Conservation (phyloP, 2,329 filamentous ascomycete genomes). For the Gremmenia infestans region DNA sequence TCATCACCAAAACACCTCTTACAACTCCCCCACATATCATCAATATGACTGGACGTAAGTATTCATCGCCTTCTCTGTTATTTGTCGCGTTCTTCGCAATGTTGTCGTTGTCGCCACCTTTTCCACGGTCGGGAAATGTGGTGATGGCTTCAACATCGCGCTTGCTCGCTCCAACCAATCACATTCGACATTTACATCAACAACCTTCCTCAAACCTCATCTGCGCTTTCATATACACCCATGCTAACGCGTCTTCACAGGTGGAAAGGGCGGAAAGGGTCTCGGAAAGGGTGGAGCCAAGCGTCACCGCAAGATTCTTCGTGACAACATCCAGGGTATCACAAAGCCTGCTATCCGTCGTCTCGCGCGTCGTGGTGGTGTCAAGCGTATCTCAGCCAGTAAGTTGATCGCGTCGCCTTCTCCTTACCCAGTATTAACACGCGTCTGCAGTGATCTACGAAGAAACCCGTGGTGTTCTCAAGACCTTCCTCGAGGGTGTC, state of each 20-base stretch:
- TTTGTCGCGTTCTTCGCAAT: background rate
- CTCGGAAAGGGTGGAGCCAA: slow-evolving; percentile 98
- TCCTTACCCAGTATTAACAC: background rate
- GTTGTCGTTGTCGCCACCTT: slow-evolving; percentile 16
- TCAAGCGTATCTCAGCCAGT: slow-evolving; percentile 99
- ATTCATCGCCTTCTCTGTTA: slow-evolving; percentile 3
- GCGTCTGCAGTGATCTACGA: slow-evolving; percentile 10
- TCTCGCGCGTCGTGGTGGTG: slow-evolving; percentile 98
- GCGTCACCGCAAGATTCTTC: slow-evolving; percentile 98
- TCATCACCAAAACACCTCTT: slow-evolving; percentile 9
- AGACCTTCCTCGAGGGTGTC: slow-evolving; percentile 79
- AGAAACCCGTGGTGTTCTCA: slow-evolving; percentile 75
- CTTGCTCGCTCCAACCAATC: slow-evolving; percentile 15
- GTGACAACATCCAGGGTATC: slow-evolving; percentile 99
- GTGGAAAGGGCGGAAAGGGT: slow-evolving; percentile 74
- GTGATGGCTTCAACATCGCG: slow-evolving; percentile 16
- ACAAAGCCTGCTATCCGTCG: slow-evolving; percentile 97
- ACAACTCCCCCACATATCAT: slow-evolving; percentile 28
- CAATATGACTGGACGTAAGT: slow-evolving; percentile 58
- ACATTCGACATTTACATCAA: slow-evolving; percentile 7
- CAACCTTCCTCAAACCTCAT: background rate
- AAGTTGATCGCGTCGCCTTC: slow-evolving; percentile 28
- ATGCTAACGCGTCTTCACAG: slow-evolving; percentile 24
- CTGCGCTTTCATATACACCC: background rate
- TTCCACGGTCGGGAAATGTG: slow-evolving; percentile 27